These are phyloP conservation scores for Phytophthora agathidicida DNA, from an alignment of 352 stramenopile species.

Conservation along the genomic window DNA sequence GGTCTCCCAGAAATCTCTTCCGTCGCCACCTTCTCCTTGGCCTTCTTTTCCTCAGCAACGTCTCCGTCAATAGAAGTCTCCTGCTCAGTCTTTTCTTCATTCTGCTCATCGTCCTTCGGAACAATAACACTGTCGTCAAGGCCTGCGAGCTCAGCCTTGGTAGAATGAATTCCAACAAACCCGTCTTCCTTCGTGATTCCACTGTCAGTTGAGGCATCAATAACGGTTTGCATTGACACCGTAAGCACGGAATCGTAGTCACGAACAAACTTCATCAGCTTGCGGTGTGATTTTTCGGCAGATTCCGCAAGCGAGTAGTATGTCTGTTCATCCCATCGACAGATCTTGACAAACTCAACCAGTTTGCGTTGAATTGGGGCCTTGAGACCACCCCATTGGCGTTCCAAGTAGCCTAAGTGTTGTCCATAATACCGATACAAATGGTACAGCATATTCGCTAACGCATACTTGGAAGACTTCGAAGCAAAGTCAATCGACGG, in stretches of 20 bases:
- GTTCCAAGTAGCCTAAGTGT: constrained; percentile 83
- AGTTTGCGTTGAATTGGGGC: constrained; percentile 97
- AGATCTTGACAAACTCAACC: constrained; percentile 98
- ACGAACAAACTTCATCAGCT: constrained; percentile 97
- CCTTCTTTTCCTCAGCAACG: constrained; percentile 7
- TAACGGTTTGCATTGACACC: constrained; percentile 85
- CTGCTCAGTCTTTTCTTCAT: constrained; percentile 26
- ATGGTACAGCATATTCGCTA: constrained; percentile 92
- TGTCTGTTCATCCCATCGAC: constrained; percentile 99
- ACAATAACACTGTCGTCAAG: constrained; percentile 55
- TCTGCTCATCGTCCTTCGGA: constrained; percentile 31
- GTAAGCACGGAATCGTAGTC: constrained; percentile 90
- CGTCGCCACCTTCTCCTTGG: constrained; percentile 3
- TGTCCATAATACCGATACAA: constrained; percentile 97
- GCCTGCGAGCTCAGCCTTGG: constrained; percentile 64
- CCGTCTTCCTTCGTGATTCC: constrained; percentile 84
- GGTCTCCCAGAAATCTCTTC: constrained; percentile 22
- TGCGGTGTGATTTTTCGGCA: constrained; percentile 97
- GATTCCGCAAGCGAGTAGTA: constrained; percentile 99
- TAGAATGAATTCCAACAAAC: constrained; percentile 75
- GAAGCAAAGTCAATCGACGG: constrained; percentile 13
- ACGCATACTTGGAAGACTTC: constrained; percentile 46
- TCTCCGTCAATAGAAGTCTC: constrained; percentile 11
- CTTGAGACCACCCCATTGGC: constrained; percentile 88
- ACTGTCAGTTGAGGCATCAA: constrained; percentile 88